Conservation (phyloP, 2,329 filamentous ascomycete genomes). For the Neopestalotiopsis rosae region DNA sequence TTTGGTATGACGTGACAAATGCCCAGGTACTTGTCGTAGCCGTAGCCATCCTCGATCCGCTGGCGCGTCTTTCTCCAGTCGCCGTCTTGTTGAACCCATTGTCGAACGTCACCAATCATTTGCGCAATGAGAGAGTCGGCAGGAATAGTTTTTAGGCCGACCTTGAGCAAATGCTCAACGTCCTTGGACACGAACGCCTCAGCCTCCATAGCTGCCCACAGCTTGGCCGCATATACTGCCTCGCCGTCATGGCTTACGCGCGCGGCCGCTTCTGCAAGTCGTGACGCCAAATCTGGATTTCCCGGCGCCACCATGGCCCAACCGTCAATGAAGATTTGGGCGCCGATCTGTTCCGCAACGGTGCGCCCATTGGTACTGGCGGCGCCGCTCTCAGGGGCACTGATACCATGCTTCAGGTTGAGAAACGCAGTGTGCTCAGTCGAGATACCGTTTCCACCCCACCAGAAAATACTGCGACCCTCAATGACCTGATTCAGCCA, state of each 20-base stretch:
- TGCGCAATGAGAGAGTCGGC: constrained; percentile 33
- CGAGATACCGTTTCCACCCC: constrained; percentile 43
- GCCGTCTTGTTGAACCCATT: constrained; percentile 32
- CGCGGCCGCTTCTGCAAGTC: constrained; percentile 38
- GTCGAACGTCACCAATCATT: constrained; percentile 36
- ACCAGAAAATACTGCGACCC: constrained; percentile 40
- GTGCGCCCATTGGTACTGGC: constrained; percentile 35
- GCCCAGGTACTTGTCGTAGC: constrained; percentile 39
- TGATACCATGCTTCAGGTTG: constrained; percentile 42
- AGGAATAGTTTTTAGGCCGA: constrained; percentile 34
- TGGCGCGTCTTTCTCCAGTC: constrained; percentile 40
- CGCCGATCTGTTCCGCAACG: constrained; percentile 43
- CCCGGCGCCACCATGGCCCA: constrained; percentile 40
- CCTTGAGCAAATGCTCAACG: constrained; percentile 38
- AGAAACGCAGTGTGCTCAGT: constrained; percentile 45
- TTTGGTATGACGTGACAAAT: constrained; percentile 41
- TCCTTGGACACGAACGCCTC: constrained; percentile 40
- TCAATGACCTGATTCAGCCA: constrained; percentile 41
- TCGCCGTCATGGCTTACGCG: constrained; percentile 45
- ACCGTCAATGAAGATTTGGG: constrained; percentile 45
- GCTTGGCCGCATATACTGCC: constrained; percentile 40
- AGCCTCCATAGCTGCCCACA: constrained; percentile 46
- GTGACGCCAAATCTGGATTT: constrained; percentile 35
- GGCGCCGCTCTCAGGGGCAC: constrained; percentile 37
- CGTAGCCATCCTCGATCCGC: constrained; percentile 39